Evolutionary conservation across 2,329 filamentous ascomycete species (phyloP).

Genomic region (Aspergillus clavatus): DNA sequence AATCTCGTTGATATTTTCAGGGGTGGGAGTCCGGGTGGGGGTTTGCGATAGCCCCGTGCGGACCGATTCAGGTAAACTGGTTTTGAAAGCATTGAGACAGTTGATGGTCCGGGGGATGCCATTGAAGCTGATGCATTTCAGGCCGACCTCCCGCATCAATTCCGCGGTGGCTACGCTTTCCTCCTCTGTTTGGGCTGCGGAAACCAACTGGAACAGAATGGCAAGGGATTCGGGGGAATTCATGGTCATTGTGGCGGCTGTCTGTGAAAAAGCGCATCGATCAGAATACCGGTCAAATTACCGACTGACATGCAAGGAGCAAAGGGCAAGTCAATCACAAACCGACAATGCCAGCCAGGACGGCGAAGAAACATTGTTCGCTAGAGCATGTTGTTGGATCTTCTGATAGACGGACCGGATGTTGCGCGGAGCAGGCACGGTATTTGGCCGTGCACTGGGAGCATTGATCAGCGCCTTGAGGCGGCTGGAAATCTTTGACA

Average conservation of each 20-base stretch:
- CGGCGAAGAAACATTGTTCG: constrained; percentile 57
- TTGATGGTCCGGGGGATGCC: constrained; percentile 77
- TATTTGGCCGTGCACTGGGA: constrained; percentile 61
- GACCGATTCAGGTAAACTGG: constrained; percentile 56
- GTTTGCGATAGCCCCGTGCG: constrained; percentile 50
- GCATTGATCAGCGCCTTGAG: constrained; percentile 72
- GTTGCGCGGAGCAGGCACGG: constrained; percentile 58
- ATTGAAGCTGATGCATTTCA: constrained; percentile 46
- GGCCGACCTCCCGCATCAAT: constrained; percentile 42
- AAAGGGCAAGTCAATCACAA: constrained; percentile 19
- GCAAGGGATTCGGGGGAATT: constrained; percentile 75
- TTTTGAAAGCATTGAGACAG: constrained; percentile 67
- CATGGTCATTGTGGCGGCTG: constrained; percentile 78
- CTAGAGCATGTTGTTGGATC: constrained; percentile 59
- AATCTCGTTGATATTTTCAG: constrained; percentile 52
- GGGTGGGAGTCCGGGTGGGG: constrained; percentile 52
- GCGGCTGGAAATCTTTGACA: constrained; percentile 68
- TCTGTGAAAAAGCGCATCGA: too few relatives aligned
- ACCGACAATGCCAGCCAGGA: constrained; percentile 66
- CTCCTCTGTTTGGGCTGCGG: constrained; percentile 22
- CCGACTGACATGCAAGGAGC: background rate
- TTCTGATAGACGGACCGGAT: constrained; percentile 61
- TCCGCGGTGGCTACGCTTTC: constrained; percentile 32
- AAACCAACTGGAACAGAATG: constrained; percentile 52
- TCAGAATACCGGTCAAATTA: too few relatives aligned